These are phyloP conservation scores for Lipomyces oligophaga DNA, from an alignment of 805 yeast species.

Conservation along the genomic window DNA sequence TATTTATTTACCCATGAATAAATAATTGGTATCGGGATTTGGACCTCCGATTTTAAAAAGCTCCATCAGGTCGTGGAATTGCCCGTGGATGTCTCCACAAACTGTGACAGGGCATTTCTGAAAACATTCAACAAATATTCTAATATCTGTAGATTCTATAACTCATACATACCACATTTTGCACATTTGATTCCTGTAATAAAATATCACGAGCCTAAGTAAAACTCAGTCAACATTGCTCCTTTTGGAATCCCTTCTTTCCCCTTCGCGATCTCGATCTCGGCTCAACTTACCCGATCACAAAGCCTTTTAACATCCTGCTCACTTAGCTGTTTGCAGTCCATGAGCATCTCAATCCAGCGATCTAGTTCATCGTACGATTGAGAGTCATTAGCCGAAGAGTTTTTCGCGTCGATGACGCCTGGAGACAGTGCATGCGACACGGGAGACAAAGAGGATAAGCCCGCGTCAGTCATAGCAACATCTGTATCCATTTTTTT, in stretches of 20 bases:
- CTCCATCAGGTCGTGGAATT: slow-evolving; percentile 91
- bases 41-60: slow-evolving; percentile 91
- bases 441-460: slow-evolving; percentile 22
- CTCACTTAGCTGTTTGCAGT: slow-evolving; percentile 79
- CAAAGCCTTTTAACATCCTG: slow-evolving; percentile 75
- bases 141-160: background rate
- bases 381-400: slow-evolving; percentile 26
- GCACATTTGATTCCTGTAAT: slow-evolving; percentile 83
- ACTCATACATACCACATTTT: slow-evolving; percentile 58
- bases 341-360: slow-evolving; percentile 77
- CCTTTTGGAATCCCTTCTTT: slow-evolving; percentile 82
- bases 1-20: slow-evolving; percentile 56
- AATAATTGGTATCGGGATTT: slow-evolving; percentile 83
- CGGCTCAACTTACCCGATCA: slow-evolving; percentile 53
- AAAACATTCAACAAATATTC: background rate
- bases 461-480: slow-evolving; percentile 24
- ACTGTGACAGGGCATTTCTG: slow-evolving; percentile 86
- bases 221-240: slow-evolving; percentile 67
- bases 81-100: slow-evolving; percentile 92
- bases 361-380: slow-evolving; percentile 67
- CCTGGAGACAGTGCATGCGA: slow-evolving; percentile 20
- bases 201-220: slow-evolving; percentile 62
- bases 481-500: slow-evolving; percentile 22
- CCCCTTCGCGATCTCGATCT: slow-evolving; percentile 57
- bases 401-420: slow-evolving; percentile 5